These are phyloP conservation scores for Isochrysis galbana DNA, from an alignment of 78 protist genomes.

Conservation along the genomic window DNA sequence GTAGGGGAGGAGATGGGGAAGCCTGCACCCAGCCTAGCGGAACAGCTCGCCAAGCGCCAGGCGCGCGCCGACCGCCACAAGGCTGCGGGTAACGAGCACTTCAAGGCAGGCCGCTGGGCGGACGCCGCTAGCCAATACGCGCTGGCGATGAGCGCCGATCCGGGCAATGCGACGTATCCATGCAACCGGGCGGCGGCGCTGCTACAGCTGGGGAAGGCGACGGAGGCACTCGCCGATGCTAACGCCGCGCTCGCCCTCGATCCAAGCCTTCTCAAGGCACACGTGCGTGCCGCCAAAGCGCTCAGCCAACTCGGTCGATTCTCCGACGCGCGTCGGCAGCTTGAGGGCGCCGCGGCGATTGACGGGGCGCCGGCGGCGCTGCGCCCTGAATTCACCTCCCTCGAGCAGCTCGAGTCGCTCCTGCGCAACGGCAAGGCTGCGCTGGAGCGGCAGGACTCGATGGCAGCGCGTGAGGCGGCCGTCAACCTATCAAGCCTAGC, in stretches of 20 bases:
- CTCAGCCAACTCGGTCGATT: not conserved
- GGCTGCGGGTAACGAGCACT: not conserved
- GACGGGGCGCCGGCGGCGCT: not conserved
- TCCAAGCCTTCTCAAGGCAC: not conserved
- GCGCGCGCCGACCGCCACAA: not conserved
- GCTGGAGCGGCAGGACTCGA: not conserved
- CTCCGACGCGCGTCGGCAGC: not conserved
- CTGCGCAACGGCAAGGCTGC: not conserved
- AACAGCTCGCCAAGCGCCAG: not conserved
- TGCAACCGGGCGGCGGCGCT: not conserved
- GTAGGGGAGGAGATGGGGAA: not conserved
- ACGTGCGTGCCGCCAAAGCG: not conserved
- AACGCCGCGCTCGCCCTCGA: not conserved
- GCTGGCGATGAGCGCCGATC: not conserved
- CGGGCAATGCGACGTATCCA: not conserved
- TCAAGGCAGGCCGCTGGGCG: not conserved
- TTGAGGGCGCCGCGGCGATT: not conserved
- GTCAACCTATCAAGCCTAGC: not conserved
- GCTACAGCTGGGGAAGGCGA: not conserved
- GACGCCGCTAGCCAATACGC: not conserved
- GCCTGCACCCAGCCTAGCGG: no score
- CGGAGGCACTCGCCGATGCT: not conserved
- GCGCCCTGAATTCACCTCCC: not conserved
- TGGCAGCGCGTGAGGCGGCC: not conserved
- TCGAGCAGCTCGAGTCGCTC: not conserved